These are phyloP conservation scores for Lodderomyces parapsilosis DNA, from an alignment of 1,139 yeast genomes.

Conservation along the genomic window DNA sequence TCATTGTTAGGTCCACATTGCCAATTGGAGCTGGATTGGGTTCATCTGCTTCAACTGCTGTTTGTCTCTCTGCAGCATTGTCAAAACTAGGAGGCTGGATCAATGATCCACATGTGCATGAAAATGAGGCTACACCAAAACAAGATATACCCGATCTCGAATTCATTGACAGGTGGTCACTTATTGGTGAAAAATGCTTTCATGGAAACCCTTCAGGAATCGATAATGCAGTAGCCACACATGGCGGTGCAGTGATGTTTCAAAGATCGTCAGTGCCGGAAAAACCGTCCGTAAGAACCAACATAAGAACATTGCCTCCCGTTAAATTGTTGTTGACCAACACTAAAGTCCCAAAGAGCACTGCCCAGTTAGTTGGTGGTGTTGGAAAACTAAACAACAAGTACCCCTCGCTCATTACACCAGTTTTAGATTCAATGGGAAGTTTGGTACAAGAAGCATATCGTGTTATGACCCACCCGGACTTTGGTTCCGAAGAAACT, in stretches of 20 bases:
- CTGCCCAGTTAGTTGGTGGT: constrained; percentile 77
- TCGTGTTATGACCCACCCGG: constrained; percentile 53
- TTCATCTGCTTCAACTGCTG: constrained; percentile 88
- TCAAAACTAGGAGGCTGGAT: constrained; percentile 61
- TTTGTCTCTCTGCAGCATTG: constrained; percentile 78
- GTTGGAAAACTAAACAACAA: constrained; percentile 59
- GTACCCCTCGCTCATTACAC: constrained; percentile 53
- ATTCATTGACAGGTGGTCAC: constrained; percentile 82
- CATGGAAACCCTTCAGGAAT: constrained; percentile 98
- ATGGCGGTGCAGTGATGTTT: constrained; percentile 94
- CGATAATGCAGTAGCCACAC: constrained; percentile 93
- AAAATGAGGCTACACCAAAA: constrained; percentile 30
- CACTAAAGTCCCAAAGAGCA: constrained; percentile 82
- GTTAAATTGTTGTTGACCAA: constrained; percentile 75
- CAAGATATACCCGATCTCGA: constrained; percentile 47
- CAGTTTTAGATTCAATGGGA: constrained; percentile 72
- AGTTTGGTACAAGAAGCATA: constrained; percentile 68
- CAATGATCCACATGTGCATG: constrained; percentile 24
- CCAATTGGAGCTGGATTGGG: constrained; percentile 99
- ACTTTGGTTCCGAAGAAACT: constrained; percentile 45
- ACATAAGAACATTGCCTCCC: constrained; percentile 73
- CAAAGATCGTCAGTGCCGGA: constrained; percentile 58
- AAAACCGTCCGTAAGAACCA: constrained; percentile 58
- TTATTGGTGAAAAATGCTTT: constrained; percentile 90
- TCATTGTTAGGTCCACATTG: constrained; percentile 73